Evolutionary conservation across 139 green algal species (phyloP).

Genomic region (Trebouxia sp.): DNA sequence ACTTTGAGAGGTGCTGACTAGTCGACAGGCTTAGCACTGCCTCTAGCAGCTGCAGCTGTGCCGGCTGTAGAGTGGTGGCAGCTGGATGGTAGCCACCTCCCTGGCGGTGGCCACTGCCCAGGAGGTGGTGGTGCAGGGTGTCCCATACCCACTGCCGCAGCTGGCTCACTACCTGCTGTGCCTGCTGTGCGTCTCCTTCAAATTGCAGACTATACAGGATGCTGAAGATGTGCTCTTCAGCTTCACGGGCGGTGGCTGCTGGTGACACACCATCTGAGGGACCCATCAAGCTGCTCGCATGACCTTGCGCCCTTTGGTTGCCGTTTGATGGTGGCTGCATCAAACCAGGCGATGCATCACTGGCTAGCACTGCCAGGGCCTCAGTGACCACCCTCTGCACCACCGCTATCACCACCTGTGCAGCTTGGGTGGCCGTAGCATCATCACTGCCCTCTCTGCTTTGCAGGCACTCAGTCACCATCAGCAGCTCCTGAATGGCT

Average conservation of each 20-base stretch:
- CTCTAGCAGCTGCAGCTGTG: conserved; percentile 8
- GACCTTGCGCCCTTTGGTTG: no score
- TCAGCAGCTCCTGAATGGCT: background rate
- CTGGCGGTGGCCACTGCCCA: background rate
- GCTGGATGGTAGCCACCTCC: background rate
- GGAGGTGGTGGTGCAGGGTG: background rate
- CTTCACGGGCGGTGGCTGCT: background rate
- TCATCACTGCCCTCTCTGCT: no score
- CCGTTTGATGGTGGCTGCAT: no score
- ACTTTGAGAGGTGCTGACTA: background rate
- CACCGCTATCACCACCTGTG: background rate
- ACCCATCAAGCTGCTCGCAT: no score
- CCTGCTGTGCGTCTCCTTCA: background rate
- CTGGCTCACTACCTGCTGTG: background rate
- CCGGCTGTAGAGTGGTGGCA: background rate
- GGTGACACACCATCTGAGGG: no score
- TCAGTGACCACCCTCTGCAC: background rate
- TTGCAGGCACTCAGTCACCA: background rate
- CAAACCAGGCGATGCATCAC: no score
- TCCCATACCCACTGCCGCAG: background rate
- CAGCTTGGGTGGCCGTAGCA: no score
- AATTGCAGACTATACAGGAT: background rate
- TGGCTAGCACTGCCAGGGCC: background rate
- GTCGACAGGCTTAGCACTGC: background rate
- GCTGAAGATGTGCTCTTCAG: background rate